Base-by-base conservation (phyloP, 768 basidiomycete species). In the Dictyophora rubrovolvata region DNA sequence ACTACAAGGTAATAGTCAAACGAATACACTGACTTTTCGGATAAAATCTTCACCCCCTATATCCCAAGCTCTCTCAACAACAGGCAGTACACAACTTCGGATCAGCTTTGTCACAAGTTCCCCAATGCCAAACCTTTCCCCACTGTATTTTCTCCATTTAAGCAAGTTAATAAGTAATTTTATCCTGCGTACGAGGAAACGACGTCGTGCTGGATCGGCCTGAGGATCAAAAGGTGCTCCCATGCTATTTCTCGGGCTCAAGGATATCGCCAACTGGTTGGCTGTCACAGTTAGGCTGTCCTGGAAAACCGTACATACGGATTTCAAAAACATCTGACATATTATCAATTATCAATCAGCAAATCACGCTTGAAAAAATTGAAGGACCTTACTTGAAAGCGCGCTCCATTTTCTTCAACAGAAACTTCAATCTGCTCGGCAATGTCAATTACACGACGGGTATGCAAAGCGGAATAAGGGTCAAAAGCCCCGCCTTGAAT, bases 401-500 rank as follows among this genome's bases (percentile, higher is more conserved):
- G 74, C 36, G 62, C 53, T 35, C 65, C 68, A 14, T 80, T 81
- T 42, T 72, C 70, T 54, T 86, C 87, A 20, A 91, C 75, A 48
- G 84, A 85, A 1, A 82, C 82, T 69, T 90, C 87, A 2, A 93
- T 71, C 68, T 95, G 85, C 67, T 96, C 92, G 22, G 80, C 74
- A 12, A 95, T 69, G 70, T 95, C 86, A 22, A 89, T 74, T 51
- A 86, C 72, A 48, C 82, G 74, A 35, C 81, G 75, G 2, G 86
- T 74, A 66, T 86, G 79, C 35, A 64, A 71, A 34, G 76, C 74
- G 1, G 92, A 94, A 69, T 90, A 93, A 1, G 87, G 83, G 68
- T 96, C 87, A 56, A 93, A 74, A 5, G 79, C 87, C 22, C 93
- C 93, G n/a, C 77, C 77, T 59, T 86, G 82, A n/a, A 96, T 67